Percentiles rank a stretch among this genome's conserved stretches.
phyloP scores from a whole-genome alignment of 257 asterid species.

The Ilex asprella region DNA sequence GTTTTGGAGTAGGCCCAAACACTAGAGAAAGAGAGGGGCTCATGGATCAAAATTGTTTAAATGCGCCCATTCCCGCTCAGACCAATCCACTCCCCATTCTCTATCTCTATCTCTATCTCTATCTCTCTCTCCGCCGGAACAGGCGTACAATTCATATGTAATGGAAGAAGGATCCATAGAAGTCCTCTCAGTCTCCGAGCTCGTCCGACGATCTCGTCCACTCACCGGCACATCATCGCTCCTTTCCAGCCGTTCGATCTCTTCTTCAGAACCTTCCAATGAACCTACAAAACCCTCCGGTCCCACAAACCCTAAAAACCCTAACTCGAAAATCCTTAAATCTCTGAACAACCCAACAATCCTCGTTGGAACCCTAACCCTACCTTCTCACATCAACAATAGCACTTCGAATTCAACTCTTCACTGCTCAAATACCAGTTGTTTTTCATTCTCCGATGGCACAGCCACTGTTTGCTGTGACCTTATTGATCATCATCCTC shows the following conservation, averaged over 20 bases:
- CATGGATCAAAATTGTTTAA: too few relatives aligned
- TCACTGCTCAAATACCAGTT: conserved; percentile 21
- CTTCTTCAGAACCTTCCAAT: conserved; percentile 8
- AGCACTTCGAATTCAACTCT: conserved; percentile 36
- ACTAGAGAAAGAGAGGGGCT: too few relatives aligned
- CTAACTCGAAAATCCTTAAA: conserved; percentile 36
- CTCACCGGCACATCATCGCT: conserved; percentile 48
- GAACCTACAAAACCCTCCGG: conserved; percentile 12
- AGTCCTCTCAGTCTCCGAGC: conserved; percentile 36
- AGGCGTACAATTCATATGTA: background rate
- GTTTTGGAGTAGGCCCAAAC: too few relatives aligned
- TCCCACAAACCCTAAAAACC: conserved; percentile 14
- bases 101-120: too few relatives aligned
- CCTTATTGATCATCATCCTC: conserved; percentile 44
- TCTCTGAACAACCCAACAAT: conserved; percentile 37
- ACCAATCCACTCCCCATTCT: too few relatives aligned
- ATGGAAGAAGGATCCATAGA: conserved; percentile 39
- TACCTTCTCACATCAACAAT: conserved; percentile 28
- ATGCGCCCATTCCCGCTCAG: too few relatives aligned
- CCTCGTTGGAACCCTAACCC: conserved; percentile 51
- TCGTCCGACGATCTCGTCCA: conserved; percentile 40
- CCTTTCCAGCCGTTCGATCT: conserved; percentile 18
- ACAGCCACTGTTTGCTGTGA: conserved; percentile 63
- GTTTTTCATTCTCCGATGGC: conserved; percentile 37
- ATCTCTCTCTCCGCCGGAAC: too few relatives aligned